Evolutionary conservation across 148 eudicot genomes (phyloP), one percentile per base, ranked within the genome.

Genomic region (Heliosperma pusillum): DNA sequence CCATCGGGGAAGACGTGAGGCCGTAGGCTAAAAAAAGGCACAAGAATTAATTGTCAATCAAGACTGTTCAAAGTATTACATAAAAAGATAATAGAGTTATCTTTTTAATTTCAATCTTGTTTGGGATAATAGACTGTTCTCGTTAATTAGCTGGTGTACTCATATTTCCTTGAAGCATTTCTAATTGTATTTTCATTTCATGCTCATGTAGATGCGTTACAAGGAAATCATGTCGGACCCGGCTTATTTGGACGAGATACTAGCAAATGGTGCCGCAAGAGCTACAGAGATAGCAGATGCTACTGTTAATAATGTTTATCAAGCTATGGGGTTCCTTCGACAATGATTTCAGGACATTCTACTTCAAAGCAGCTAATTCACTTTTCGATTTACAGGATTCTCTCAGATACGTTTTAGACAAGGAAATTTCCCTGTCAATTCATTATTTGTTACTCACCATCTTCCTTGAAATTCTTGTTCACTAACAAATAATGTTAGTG

Each of bases 291-390:
- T 89, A 68, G 98, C 97, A 25, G 97, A 93, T 72, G 77, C 66
- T 79, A 89, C 97, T 73, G 78, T 94, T 42, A 74, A 76, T 70
- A 86, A 89, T 80, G 89, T 90, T 24, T 93, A 91, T 83, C 94
- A 91, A 82, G 98, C 98, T 55, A 91, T 89, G 95, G 98, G 98
- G 66, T 93, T 93, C 79, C 79, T 88, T 78, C 84, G 81, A 53
- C 83, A 91, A 83, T 87, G 86, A 10, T 0, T 33, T 30, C 52
- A 56, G 13, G 56, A 66, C n/a, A 29, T 22, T 13, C 40, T 47
- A 40, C 21, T 70, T 19, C 60, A 70, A 24, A 50, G 24, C 20
- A 25, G 59, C 19, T 6, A 10, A 45, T 24, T n/a, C 15, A 44
- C 16, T 21, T 69, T 45, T 22, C 30, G 24, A 17, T 22, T 26